phyloP scores from a whole-genome alignment of 192 early-diverging fungal species.

The Allomyces macrogynus region DNA sequence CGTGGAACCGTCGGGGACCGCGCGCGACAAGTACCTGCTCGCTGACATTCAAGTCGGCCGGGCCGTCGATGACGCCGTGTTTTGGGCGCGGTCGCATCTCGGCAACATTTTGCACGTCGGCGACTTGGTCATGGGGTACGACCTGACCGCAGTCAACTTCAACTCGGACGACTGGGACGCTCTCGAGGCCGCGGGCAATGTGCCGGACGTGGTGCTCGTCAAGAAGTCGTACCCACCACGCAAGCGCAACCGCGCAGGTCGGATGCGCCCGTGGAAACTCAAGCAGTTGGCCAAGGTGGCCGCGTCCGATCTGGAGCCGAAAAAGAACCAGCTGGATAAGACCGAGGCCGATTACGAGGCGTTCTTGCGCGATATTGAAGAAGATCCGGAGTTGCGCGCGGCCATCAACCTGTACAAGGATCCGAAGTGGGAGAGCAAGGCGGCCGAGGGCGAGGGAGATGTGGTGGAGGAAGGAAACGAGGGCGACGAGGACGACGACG shows the following conservation, averaged over 20 bases:
- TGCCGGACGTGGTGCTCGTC: conserved; percentile 82
- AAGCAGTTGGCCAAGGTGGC: conserved; percentile 71
- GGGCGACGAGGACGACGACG: conserved; percentile 65
- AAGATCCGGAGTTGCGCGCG: conserved; percentile 87
- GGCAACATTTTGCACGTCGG: conserved; percentile 78
- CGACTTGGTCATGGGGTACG: conserved; percentile 82
- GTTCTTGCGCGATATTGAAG: conserved; percentile 95
- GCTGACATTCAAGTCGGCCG: conserved; percentile 75
- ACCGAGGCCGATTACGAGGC: conserved; percentile 80
- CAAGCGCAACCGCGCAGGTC: conserved; percentile 46
- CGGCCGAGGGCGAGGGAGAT: conserved; percentile 9
- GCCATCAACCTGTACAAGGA: conserved; percentile 87
- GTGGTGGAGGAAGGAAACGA: conserved; percentile 14
- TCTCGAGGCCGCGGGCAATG: conserved; percentile 26
- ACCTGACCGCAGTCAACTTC: conserved; percentile 72
- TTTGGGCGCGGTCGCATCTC: conserved; percentile 72
- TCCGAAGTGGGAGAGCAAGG: conserved; percentile 9
- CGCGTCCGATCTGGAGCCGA: conserved; percentile 55
- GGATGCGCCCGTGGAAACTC: conserved; percentile 70
- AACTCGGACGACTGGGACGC: conserved; percentile 70
- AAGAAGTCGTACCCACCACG: conserved; percentile 79
- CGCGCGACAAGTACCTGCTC: conserved; percentile 51
- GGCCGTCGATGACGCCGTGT: conserved; percentile 60
- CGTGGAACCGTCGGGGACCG: conserved; percentile 59
- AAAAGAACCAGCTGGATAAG: conserved; percentile 53